Evolutionary conservation across 345 rosid species (phyloP).

Genomic region (Eucalyptus sp.): DNA sequence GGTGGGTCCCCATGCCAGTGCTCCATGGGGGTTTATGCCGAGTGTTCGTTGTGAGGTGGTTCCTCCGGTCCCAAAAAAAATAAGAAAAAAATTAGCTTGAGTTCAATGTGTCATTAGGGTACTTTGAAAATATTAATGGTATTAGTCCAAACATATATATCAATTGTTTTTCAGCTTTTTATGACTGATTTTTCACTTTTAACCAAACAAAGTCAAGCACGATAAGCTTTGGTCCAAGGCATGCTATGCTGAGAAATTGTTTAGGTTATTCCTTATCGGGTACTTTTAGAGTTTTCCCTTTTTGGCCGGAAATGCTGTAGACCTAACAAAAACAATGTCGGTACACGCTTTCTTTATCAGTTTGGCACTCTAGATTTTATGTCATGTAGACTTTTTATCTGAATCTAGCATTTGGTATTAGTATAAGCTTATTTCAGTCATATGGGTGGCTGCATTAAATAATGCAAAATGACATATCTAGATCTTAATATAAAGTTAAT

Average conservation of each 20-base stretch:
- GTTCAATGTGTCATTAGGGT: too few relatives aligned
- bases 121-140: not conserved
- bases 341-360: not conserved
- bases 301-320: not conserved
- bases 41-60: too few relatives aligned
- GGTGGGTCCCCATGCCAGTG: too few relatives aligned
- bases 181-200: not conserved
- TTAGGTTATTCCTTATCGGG: not conserved
- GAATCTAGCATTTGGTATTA: not conserved
- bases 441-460: not conserved
- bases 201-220: not conserved
- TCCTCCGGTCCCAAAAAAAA: too few relatives aligned
- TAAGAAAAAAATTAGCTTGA: too few relatives aligned
- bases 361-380: not conserved
- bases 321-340: not conserved
- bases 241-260: not conserved
- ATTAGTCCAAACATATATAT: not conserved
- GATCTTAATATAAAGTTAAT: not conserved
- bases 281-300: not conserved
- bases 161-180: not conserved
- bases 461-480: not conserved
- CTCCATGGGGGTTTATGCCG: too few relatives aligned
- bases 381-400: not conserved
- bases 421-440: not conserved
- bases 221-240: not conserved